Base-by-base conservation (phyloP, 305 asterid species). In the Fraxinus greggii region DNA sequence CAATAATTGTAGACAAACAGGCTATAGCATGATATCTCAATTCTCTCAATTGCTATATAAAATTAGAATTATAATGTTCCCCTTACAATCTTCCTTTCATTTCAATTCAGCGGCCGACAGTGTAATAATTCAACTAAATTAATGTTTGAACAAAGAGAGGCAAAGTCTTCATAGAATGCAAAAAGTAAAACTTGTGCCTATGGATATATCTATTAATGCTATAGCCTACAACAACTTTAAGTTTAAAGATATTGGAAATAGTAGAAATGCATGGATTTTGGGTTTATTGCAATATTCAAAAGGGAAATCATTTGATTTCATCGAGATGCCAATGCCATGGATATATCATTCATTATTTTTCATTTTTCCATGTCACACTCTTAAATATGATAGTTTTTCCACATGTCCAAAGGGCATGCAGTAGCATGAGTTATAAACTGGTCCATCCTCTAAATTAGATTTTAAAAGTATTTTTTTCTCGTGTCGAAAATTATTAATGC, bases 91-190 rank as follows among this genome's bases (percentile, higher is more conserved):
- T 67, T 15, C 65, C 76, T 79, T 65, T 51, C 33, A 72, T 72
- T 19, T 77, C 40, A 26, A 8, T 51, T n/a, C 21, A 63, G 75
- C 79, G 72, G 65, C 87, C 86, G 88, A 85, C 88, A 82, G 17
- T 33, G 73, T 85, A 75, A 85, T 85, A 51, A 85, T 83, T 48
- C 75, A 29, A 32, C 74, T 21, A 74, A 45, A 84, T 78, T 12
- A 21, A 21, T 78, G 85, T 82, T 65, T 24, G 23, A 36, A 29
- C 21, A 82, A 67, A 77, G 81, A 77, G 81, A 17, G 38, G 81
- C 85, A 82, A 31, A n/a, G 48, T 72, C 48, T 33, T 72, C 76
- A 32, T 72, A 19, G 29, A 72, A 72, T 33, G 45, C 1, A 33
- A 33, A 72, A 72, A 72, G 77, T 32, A 72, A 72, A 72, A 32